Evolutionary conservation across 2,329 filamentous ascomycete genomes (phyloP).

Genomic region (Penicillium occitanis): DNA sequence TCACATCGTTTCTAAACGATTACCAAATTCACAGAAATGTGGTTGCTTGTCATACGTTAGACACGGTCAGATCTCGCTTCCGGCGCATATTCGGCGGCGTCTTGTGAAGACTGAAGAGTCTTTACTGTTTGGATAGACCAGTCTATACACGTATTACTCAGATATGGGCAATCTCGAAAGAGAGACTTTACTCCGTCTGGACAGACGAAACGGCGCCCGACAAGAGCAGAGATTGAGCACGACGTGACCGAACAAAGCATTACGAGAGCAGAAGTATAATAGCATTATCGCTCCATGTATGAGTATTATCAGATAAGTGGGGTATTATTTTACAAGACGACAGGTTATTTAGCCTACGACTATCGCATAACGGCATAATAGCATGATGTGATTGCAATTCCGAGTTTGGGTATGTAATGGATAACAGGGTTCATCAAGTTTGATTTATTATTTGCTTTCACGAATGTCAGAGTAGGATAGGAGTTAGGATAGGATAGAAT

Average conservation of each 20-base stretch:
- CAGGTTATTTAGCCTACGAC: background rate
- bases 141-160: background rate
- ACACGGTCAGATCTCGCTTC: background rate
- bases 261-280: background rate
- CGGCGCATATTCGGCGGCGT: background rate
- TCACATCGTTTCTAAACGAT: background rate
- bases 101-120: background rate
- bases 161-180: background rate
- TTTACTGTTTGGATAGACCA: background rate
- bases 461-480: slow-evolving; percentile 6
- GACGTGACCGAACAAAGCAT: background rate
- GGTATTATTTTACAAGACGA: background rate
- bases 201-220: background rate
- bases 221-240: background rate
- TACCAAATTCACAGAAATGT: background rate
- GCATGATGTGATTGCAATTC: background rate
- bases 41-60: background rate
- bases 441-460: slow-evolving; percentile 2
- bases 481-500: slow-evolving; percentile 12
- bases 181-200: background rate
- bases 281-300: slow-evolving; percentile 3
- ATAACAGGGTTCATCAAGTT: slow-evolving; percentile 1
- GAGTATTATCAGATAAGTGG: background rate
- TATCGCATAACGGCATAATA: background rate
- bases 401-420: background rate